These are phyloP conservation scores for Coemansia sp. DNA, from an alignment of 192 early-diverging fungal species.

Conservation along the genomic window DNA sequence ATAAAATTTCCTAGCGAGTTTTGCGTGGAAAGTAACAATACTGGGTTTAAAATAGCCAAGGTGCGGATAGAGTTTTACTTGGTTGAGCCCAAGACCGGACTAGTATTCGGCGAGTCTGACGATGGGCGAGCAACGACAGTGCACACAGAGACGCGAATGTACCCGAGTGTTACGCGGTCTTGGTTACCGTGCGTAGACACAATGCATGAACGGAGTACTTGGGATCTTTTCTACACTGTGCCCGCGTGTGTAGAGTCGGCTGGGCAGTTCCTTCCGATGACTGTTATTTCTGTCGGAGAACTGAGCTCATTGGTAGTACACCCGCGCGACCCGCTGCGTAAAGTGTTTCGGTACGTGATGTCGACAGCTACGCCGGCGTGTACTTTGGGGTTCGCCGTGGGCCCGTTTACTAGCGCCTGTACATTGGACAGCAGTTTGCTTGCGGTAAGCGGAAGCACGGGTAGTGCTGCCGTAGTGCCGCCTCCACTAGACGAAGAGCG, in stretches of 20 bases:
- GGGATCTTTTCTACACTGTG: constrained; percentile 78
- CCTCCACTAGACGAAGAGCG: background rate
- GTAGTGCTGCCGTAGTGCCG: background rate
- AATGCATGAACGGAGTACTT: constrained; percentile 67
- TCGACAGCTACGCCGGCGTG: constrained; percentile 69
- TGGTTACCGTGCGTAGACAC: constrained; percentile 83
- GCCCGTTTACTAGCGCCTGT: constrained; percentile 59
- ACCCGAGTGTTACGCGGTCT: constrained; percentile 66
- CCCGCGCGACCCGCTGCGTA: constrained; percentile 59
- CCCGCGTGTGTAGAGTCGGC: constrained; percentile 44
- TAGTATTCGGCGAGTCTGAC: constrained; percentile 30
- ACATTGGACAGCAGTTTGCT: constrained; percentile 41
- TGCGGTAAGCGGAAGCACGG: background rate
- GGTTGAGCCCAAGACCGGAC: constrained; percentile 27
- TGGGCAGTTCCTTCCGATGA: constrained; percentile 31
- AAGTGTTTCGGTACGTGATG: constrained; percentile 70
- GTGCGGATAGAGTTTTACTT: constrained; percentile 53
- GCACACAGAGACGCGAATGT: constrained; percentile 68
- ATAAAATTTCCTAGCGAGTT: constrained; percentile 27
- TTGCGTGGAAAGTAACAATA: background rate
- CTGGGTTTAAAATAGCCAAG: constrained; percentile 8
- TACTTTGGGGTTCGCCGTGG: constrained; percentile 72
- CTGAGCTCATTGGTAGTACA: constrained; percentile 66
- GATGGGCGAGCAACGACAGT: constrained; percentile 19
- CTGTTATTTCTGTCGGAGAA: constrained; percentile 66